Evolutionary conservation across 2,329 filamentous ascomycete genomes (phyloP), one percentile per base, ranked within the genome.

Genomic region (Fusarium haematococcum): DNA sequence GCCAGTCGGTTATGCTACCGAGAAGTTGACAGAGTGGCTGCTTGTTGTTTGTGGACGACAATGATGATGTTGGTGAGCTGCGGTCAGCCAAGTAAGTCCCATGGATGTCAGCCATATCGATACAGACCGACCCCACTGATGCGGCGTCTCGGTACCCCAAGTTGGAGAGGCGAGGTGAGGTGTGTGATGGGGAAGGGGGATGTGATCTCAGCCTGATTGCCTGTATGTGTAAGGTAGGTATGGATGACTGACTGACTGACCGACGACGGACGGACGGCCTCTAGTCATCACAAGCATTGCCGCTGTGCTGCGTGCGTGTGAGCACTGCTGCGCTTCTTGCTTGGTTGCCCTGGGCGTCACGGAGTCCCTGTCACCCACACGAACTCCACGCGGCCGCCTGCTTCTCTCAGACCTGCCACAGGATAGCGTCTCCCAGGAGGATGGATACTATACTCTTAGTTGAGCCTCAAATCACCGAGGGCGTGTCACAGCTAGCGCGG

Each of bases 381-480:
- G 5, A 57, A 30, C 62, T 57, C 48, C 27, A 56, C 32, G 32
- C 35, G 45, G 20, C 20, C 39, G 54, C 58, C 43, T 45, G 39
- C 37, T 48, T 5, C 32, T 35, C 23, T 39, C 50, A 57, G 50
- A 59, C 35, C 62, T 63, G 25, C 59, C 41, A 56, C 45, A 35
- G 50, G 58, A 60, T 62, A 65, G 50, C 54, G 66, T 61, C 65
- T 54, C 67, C 60, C 45, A 65, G 62, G 62, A 63, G 32, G 18
- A 67, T 33, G 66, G 65, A 68, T 65, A 52, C n/a, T 11, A 35
- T 35, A 35, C 60, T 59, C 57, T 58, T 50, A 58, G 27, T 70
- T 76, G 75, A 77, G 75, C 67, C 69, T 78, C 68, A 78, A 75
- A 71, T 65, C 63, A 56, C 52, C 61, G 64, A 63, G 63, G 68